Evolutionary conservation across 768 basidiomycete genomes (phyloP).

Genomic region (Rhizopogon rudus): DNA sequence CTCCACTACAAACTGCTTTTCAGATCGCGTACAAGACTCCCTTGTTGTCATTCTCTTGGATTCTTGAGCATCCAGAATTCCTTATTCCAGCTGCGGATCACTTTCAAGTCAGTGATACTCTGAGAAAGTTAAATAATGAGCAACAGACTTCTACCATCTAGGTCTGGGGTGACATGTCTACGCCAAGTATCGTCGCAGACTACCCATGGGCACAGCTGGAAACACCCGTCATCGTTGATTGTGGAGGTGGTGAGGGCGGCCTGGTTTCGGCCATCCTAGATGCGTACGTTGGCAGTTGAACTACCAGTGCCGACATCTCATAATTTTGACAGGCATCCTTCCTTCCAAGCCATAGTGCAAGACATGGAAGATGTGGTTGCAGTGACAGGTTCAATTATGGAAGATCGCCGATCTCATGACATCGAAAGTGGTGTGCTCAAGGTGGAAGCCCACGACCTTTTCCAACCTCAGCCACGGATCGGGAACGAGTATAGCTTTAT

Average conservation of each 20-base stretch:
- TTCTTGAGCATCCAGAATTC: not conserved
- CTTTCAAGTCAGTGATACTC: not conserved
- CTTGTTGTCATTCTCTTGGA: slow-evolving; percentile 27
- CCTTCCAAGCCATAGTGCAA: slow-evolving; percentile 28
- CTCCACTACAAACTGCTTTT: slow-evolving; percentile 26
- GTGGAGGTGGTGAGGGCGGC: slow-evolving; percentile 37
- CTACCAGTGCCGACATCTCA: not conserved
- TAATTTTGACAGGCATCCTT: not conserved
- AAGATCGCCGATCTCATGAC: slow-evolving; percentile 28
- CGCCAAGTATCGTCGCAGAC: slow-evolving; percentile 33
- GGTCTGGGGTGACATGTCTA: slow-evolving; percentile 5
- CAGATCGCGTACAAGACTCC: slow-evolving; percentile 33
- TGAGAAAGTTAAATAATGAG: not conserved
- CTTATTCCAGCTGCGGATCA: not conserved
- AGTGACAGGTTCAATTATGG: slow-evolving; percentile 6
- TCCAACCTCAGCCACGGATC: slow-evolving; percentile 27
- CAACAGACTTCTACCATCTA: not conserved
- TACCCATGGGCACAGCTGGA: slow-evolving; percentile 33
- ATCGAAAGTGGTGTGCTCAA: slow-evolving; percentile 28
- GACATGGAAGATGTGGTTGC: slow-evolving; percentile 27
- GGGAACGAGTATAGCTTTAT: slow-evolving; percentile 1
- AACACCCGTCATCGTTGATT: slow-evolving; percentile 34
- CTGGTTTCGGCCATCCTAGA: slow-evolving; percentile 33
- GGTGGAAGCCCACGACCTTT: slow-evolving; percentile 36
- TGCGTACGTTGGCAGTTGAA: slow-evolving; percentile 20